A percentile compares a stretch with the other conserved stretches of the same genome.
Evolutionary conservation across 371 early-diverging fungal genomes (phyloP).

Genomic region (Mucor sp.): DNA sequence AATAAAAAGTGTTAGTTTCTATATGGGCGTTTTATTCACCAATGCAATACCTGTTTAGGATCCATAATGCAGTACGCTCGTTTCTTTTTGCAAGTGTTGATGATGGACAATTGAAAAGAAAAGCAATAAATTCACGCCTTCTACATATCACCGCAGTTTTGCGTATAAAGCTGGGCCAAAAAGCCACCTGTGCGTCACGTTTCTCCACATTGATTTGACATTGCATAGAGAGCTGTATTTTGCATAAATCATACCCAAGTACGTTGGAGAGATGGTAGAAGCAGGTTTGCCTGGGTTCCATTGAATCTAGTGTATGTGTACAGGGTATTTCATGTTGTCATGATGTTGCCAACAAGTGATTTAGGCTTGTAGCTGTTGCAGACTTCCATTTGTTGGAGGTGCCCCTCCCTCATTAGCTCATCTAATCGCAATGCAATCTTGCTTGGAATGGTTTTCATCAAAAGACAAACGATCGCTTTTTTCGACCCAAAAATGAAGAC

Average conservation of each 20-base stretch:
- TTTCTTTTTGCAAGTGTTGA: neutral
- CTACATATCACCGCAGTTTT: neutral
- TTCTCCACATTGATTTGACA: neutral
- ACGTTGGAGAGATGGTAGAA: no score
- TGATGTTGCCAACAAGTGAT: no score
- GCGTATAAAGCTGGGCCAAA: neutral
- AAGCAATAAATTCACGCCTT: neutral
- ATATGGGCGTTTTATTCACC: neutral
- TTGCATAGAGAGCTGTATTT: neutral
- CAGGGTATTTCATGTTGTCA: no score
- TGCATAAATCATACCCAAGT: neutral
- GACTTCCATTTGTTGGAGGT: no score
- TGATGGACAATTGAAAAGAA: neutral
- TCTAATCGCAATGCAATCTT: no score
- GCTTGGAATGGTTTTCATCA: no score
- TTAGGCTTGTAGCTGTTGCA: no score
- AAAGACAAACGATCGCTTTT: no score
- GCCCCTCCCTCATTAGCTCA: no score
- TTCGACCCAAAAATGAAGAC: no score
- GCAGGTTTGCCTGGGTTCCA: no score
- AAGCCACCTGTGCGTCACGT: neutral
- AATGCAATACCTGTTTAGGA: neutral
- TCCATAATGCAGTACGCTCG: neutral
- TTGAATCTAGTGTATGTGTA: no score
- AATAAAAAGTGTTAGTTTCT: neutral